phyloP scores from a whole-genome alignment of 2,329 filamentous ascomycete species.

The Hypoxylon sp. region DNA sequence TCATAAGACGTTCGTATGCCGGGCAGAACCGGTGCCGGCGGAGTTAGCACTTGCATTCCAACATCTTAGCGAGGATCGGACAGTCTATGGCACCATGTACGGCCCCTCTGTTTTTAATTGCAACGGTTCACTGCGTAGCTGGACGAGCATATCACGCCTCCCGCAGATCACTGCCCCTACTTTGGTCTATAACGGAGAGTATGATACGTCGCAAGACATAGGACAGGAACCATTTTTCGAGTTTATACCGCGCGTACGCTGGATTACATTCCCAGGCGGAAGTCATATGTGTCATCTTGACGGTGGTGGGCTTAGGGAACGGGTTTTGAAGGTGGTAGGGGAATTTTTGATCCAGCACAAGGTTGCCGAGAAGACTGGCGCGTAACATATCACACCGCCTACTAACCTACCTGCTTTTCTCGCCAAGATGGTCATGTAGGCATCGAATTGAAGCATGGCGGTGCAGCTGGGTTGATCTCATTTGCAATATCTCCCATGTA shows the following conservation, averaged over 20 bases:
- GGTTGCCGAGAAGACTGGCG: too few relatives aligned
- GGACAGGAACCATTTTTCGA: conserved; percentile 48
- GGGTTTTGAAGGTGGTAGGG: conserved; percentile 43
- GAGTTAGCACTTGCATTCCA: conserved; percentile 37
- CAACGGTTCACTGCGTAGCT: conserved; percentile 40
- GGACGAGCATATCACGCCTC: conserved; percentile 45
- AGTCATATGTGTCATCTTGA: conserved; percentile 50
- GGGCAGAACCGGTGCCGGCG: conserved; percentile 35
- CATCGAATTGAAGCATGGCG: too few relatives aligned
- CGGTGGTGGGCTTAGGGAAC: conserved; percentile 36
- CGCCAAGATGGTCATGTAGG: too few relatives aligned
- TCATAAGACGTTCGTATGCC: conserved; percentile 37
- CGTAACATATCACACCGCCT: too few relatives aligned
- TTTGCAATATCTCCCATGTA: too few relatives aligned
- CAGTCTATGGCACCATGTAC: conserved; percentile 45
- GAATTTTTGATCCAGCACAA: conserved; percentile 37
- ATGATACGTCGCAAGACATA: conserved; percentile 49
- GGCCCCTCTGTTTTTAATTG: conserved; percentile 40
- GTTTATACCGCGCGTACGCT: conserved; percentile 47
- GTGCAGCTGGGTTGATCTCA: too few relatives aligned
- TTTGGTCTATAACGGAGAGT: conserved; percentile 49
- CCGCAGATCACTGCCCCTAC: conserved; percentile 44
- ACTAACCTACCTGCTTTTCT: too few relatives aligned
- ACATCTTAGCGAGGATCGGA: conserved; percentile 41
- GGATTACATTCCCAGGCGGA: conserved; percentile 43